Percentiles rank a stretch among this genome's conserved stretches.
Evolutionary conservation across 495 filamentous ascomycete species (phyloP).

Genomic region (Penicillium pancosmium): DNA sequence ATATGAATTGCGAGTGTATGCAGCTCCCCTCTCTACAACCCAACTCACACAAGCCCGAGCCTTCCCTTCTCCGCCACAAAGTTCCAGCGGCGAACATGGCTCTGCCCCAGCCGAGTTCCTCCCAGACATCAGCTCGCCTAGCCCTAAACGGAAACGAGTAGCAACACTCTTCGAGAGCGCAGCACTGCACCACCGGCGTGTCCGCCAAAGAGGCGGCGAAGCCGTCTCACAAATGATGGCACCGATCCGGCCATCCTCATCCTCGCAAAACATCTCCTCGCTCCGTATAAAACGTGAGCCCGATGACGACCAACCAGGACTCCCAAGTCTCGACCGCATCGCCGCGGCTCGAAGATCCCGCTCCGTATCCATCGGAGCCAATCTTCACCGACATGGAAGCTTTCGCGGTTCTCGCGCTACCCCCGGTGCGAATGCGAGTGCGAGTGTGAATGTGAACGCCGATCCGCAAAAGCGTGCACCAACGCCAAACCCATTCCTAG

Average conservation of each 20-base stretch:
- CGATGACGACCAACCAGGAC: conserved; percentile 35
- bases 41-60: conserved; percentile 38
- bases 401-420: conserved; percentile 11
- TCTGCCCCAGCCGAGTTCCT: conserved; percentile 42
- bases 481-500: conserved; percentile 35
- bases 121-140: conserved; percentile 44
- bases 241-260: conserved; percentile 33
- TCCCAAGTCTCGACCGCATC: conserved; percentile 38
- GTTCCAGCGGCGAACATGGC: conserved; percentile 21
- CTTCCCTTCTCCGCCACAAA: conserved; percentile 37
- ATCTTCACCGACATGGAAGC: conserved; percentile 30
- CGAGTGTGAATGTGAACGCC: conserved; percentile 9
- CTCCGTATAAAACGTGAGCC: conserved; percentile 45
- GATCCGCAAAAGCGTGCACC: conserved; percentile 30
- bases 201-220: conserved; percentile 57
- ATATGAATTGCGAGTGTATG: conserved; percentile 45
- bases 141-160: conserved; percentile 58
- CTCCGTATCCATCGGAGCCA: conserved; percentile 42
- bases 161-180: conserved; percentile 62
- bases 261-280: conserved; percentile 38
- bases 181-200: conserved; percentile 55
- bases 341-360: conserved; percentile 33
- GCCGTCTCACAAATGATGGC: conserved; percentile 60
- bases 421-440: conserved; percentile 1
- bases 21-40: conserved; percentile 38